Conservation (phyloP, 2,329 filamentous ascomycete genomes). For the Uncinocarpus reesii region DNA sequence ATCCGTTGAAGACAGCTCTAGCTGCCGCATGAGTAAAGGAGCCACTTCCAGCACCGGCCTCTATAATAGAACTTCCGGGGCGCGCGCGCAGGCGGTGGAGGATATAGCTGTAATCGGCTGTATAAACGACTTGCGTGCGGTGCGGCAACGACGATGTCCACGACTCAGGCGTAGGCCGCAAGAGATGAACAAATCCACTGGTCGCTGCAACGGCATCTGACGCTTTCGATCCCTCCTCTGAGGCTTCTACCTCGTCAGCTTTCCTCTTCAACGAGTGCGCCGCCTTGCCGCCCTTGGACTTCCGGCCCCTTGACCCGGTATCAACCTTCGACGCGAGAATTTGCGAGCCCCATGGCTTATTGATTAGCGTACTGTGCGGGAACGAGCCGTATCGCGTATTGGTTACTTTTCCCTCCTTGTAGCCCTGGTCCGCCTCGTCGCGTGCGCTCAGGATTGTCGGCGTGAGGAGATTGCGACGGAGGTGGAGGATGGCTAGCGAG, state of each 20-base stretch:
- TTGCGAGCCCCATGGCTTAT: conserved; percentile 82
- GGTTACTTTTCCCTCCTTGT: conserved; percentile 64
- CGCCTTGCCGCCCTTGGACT: conserved; percentile 37
- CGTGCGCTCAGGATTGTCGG: conserved; percentile 59
- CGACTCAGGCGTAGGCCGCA: conserved; percentile 41
- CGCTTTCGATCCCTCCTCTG: conserved; percentile 21
- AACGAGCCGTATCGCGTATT: conserved; percentile 94
- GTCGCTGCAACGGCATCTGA: conserved; percentile 31
- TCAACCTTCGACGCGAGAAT: conserved; percentile 82
- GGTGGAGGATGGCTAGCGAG: conserved; percentile 69
- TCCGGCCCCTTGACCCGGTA: conserved; percentile 75
- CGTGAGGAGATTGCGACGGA: conserved; percentile 75
- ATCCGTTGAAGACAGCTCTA: conserved; percentile 41
- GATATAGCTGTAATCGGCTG: conserved; percentile 45
- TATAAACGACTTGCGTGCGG: conserved; percentile 45
- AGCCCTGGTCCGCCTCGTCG: conserved; percentile 56
- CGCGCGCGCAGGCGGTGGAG: conserved; percentile 40
- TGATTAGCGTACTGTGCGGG: conserved; percentile 65
- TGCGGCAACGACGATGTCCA: conserved; percentile 44
- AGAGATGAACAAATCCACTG: conserved; percentile 41
- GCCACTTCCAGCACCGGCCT: conserved; percentile 44
- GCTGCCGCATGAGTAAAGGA: conserved; percentile 44
- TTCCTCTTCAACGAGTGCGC: conserved; percentile 15
- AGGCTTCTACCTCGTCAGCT: conserved; percentile 30
- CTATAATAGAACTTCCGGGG: conserved; percentile 39